Base-by-base conservation (phyloP, 768 basidiomycete species). In the Phaeotremella skinneri region DNA sequence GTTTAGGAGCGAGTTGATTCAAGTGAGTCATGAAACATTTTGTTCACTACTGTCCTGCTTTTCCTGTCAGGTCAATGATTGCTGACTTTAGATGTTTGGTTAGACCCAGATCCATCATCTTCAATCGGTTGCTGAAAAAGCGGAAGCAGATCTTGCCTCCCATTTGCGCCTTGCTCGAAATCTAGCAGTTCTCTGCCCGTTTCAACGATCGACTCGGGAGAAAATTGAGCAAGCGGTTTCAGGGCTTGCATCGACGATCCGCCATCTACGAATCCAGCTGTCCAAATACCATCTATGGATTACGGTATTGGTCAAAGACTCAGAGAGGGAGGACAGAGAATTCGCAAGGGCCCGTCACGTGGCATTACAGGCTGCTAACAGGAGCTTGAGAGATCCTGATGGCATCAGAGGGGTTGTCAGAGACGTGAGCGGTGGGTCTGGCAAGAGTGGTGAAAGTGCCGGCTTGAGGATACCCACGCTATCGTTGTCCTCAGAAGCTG, bases 161-260 rank as follows among this genome's bases (percentile, higher is more conserved):
- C 83, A 87, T 61, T 77, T 92, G 73, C 85, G 87, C 17, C 79
- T 87, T 42, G 83, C 87, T 21, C 86, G 88, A 41, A 94, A 93
- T 68, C 81, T 97, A 21, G 86, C 86, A 1, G 83, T 88, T 42
- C 81, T 97, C 37, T 87, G 90, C 16, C 93, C 96, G 2, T 93
- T 98, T 76, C 89, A 87, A 69, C 84, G 84, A 49, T 80, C 85
- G 7, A 92, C 92, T 2, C 84, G 92, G 48, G 88, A 90, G 61
- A 83, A 86, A 45, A 81, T 99, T 26, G 78, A 83, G 23, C 66
- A 78, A 23, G 81, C 85, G 2, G 79, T 92, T 17, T 84, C 85
- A 64, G 79, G 77, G 17, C 79, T 87, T 13, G 84, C 87, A 6
- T 85, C 83, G 69, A 82, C 83, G 39, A 78, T 98, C 49, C 83